These are phyloP conservation scores for Micractinium conductrix DNA, from an alignment of 139 green algal genomes.

Conservation along the genomic window DNA sequence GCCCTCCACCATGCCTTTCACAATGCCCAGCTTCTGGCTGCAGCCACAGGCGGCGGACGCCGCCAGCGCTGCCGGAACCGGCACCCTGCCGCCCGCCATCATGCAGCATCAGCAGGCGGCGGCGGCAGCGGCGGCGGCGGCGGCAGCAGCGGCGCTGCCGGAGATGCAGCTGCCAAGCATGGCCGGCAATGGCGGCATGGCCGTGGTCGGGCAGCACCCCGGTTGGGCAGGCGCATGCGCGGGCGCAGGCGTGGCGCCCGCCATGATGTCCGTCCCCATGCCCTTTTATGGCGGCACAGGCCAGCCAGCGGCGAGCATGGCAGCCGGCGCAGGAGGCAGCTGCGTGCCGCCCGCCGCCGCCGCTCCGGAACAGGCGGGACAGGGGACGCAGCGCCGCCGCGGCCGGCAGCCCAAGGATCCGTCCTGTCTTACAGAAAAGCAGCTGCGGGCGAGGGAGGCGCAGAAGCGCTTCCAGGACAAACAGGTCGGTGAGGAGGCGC, in stretches of 20 bases:
- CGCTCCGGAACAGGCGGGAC: background rate
- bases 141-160: background rate
- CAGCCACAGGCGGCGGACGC: background rate
- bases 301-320: background rate
- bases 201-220: background rate
- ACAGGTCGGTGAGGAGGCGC: no score
- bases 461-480: slow-evolving; percentile 40
- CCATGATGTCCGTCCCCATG: background rate
- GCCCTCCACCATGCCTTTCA: no score
- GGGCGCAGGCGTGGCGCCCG: background rate
- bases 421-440: slow-evolving; percentile 28
- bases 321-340: background rate
- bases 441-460: slow-evolving; percentile 39
- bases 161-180: background rate
- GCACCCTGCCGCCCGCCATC: slow-evolving; percentile 1
- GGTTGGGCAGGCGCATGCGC: no score
- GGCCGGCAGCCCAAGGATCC: slow-evolving; percentile 18
- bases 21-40: background rate
- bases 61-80: background rate
- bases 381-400: background rate
- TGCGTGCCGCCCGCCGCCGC: background rate
- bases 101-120: slow-evolving; percentile 23
- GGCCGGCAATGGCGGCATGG: background rate
- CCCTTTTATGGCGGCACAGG: background rate
- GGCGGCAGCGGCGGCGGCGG: background rate